Evolutionary conservation across 352 stramenopile genomes (phyloP), one percentile per base, ranked within the genome.

Genomic region (Blastocystis sp.): DNA sequence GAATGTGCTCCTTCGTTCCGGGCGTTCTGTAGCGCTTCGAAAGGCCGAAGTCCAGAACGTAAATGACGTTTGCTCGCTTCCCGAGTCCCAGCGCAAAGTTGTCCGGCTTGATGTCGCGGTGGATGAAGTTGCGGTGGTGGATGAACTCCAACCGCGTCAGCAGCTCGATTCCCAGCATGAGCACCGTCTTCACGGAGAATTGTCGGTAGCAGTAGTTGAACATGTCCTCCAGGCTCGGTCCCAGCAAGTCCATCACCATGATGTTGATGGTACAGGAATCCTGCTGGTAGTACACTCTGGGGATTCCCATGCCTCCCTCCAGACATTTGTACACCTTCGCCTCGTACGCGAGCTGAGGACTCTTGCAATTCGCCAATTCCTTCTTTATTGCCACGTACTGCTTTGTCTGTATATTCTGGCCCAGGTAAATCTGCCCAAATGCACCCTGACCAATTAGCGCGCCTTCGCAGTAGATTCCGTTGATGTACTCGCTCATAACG

Each of bases 261-360:
- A 99, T 96, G 89, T 99, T 99, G 11, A 43, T 43, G 57, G n/a
- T 79, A 11, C n/a, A 34, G 7, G 52, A 14, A 79, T 79, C 69
- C 48, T 63, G n/a, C 48, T 79, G 42, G 10, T 63, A 63, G 21
- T 45, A 19, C 38, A 63, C 69, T 43, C 42, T 62, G 2, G 43
- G 45, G 24, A 79, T 79, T n/a, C 69, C 69, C 69, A 79, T 87
- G 63, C 96, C 97, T 77, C 97, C 97, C 90, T 98, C 95, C 19
- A 99, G 92, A 89, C 98, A 98, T 80, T 97, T 94, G 93, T 99
- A 99, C 91, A 99, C 98, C 93, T 99, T 99, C 80, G 95, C 98
- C 91, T 99, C 97, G 90, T 99, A 99, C 4, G 99, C 91, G 28
- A 99, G 92, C 93, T 99, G 97, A 3, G 97, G 96, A 91, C 98